Base-by-base conservation (phyloP, 371 early-diverging fungal genomes). In the Chytridiales sp. region DNA sequence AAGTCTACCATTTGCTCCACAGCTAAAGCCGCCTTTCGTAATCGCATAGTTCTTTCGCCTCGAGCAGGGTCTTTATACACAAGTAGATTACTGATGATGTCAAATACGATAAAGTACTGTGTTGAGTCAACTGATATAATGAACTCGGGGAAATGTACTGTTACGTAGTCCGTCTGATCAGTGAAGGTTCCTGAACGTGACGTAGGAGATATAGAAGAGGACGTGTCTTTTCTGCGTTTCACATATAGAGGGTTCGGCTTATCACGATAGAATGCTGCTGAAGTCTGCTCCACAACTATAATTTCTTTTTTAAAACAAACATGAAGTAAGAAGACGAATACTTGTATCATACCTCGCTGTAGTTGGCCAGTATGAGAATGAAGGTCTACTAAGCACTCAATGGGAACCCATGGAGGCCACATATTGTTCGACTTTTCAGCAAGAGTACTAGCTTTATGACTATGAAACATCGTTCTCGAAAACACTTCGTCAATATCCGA, bases 391-490 rank as follows among this genome's bases (percentile, higher is more conserved):
- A 94, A 66, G 71, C 89, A 85, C 66, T 94, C 94, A 6, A 90
- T 69, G 1, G 94, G 93, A 13, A 91, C 83, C 94, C 94, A 94
- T 0, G 86, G 76, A 0, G 90, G 86, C 91, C 92, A 91, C 41
- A 84, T 77, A 17, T 82, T 74, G 21, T 61, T 32, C 19, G 26
- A 54, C 15, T 21, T 21, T 31, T 41, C 59, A 4, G 43, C 29
- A 19, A 21, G 21, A 5, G 49, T 13, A 75, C 63, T 22, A 80
- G 59, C 40, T 56, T 76, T 79, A 49, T 72, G 59, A 39, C 58
- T 47, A 17, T 84, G 79, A 5, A 73, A 19, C 19, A 54, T 42
- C 26, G 55, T 40, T 13, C 43, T 54, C n/a, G 6, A 30, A 13
- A 22, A 39, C 8, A 17, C 38, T 8, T 80, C 53, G 40, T 70